These are phyloP conservation scores for Escallonia rubra DNA, from an alignment of 129 eudicot genomes.

Conservation along the genomic window DNA sequence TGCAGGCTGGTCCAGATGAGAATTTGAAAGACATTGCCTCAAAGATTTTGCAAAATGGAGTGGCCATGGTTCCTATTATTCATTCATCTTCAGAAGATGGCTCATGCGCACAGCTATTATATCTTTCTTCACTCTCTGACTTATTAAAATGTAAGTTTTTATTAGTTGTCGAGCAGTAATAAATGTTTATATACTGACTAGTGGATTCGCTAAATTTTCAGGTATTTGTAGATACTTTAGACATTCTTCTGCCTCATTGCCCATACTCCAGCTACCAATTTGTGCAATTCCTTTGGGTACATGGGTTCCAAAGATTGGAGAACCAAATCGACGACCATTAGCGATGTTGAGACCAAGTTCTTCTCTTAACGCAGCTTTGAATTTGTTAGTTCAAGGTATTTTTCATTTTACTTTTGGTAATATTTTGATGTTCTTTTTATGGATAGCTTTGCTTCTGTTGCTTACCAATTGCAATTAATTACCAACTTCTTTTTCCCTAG, in stretches of 20 bases:
- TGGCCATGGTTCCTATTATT: constrained; percentile 70
- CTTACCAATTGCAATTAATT: too few species aligned
- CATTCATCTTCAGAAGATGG: constrained; percentile 63
- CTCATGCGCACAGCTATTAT: constrained; percentile 74
- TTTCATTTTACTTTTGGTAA: neutral
- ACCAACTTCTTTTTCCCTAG: too few species aligned
- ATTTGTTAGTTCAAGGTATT: constrained; percentile 84
- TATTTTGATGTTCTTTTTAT: neutral
- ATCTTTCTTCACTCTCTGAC: constrained; percentile 87
- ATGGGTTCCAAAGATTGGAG: constrained; percentile 92
- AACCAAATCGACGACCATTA: constrained; percentile 60
- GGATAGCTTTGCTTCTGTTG: neutral
- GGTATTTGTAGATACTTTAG: constrained; percentile 86
- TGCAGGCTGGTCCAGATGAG: constrained; percentile 82
- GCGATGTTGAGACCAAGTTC: constrained; percentile 76
- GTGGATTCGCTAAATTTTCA: constrained; percentile 30
- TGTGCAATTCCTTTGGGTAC: constrained; percentile 76
- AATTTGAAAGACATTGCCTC: constrained; percentile 63
- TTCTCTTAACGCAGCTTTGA: constrained; percentile 74
- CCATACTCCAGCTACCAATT: constrained; percentile 73
- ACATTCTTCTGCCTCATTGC: constrained; percentile 68
- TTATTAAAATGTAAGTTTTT: constrained; percentile 58
- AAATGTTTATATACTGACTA: constrained; percentile 13
- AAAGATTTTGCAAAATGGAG: constrained; percentile 64
- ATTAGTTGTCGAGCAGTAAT: neutral